Conservation (phyloP, 2,329 filamentous ascomycete species). For the Nannizziopsis arthrosporioides region DNA sequence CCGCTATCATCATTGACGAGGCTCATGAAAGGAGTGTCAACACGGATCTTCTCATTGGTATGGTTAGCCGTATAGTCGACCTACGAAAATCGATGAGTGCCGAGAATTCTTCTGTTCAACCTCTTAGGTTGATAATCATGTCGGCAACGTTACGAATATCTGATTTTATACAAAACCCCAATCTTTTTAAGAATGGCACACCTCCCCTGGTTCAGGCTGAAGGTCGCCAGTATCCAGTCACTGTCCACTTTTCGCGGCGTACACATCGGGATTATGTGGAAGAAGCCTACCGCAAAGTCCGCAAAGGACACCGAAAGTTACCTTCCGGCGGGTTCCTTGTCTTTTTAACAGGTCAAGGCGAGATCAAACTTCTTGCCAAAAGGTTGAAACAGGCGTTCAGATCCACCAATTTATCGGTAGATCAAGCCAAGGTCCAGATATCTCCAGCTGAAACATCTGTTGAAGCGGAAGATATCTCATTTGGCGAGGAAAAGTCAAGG, state of each 20-base stretch:
- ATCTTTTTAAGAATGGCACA: conserved; percentile 58
- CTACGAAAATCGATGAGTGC: conserved; percentile 62
- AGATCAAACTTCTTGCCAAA: conserved; percentile 76
- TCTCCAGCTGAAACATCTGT: conserved; percentile 65
- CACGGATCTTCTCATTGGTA: conserved; percentile 94
- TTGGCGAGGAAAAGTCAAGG: conserved; percentile 47
- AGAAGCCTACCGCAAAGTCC: conserved; percentile 78
- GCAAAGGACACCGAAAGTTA: conserved; percentile 75
- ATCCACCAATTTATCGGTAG: conserved; percentile 39
- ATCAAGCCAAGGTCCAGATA: conserved; percentile 58
- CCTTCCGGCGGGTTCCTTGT: conserved; percentile 85
- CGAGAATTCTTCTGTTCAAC: conserved; percentile 59
- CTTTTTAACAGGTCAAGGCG: conserved; percentile 86
- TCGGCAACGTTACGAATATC: conserved; percentile 86
- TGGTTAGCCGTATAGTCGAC: conserved; percentile 86
- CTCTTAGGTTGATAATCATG: conserved; percentile 94
- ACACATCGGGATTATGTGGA: conserved; percentile 83
- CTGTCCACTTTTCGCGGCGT: conserved; percentile 71
- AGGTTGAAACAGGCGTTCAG: conserved; percentile 58
- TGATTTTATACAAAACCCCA: conserved; percentile 75
- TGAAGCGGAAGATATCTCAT: conserved; percentile 77
- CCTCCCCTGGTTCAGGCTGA: conserved; percentile 83
- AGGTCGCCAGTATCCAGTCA: conserved; percentile 83
- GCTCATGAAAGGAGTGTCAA: conserved; percentile 96
- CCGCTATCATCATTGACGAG: conserved; percentile 87